Evolutionary conservation across 306 rosid species (phyloP).

Genomic region (Pterocarpus macrocarpus): DNA sequence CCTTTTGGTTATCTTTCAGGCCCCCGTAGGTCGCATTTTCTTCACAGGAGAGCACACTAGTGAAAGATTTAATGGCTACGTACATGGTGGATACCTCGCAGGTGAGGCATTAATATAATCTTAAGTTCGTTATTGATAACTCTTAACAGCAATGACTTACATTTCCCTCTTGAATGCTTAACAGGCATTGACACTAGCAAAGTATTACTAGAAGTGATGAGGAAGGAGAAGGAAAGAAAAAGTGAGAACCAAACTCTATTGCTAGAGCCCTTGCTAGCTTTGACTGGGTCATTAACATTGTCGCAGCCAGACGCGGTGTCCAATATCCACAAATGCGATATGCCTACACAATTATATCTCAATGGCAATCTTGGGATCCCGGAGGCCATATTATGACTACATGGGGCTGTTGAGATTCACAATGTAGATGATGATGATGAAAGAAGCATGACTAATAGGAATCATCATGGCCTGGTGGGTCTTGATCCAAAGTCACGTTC

Average conservation of each 20-base stretch:
- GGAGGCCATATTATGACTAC: conserved; percentile 69
- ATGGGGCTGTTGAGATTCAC: conserved; percentile 39
- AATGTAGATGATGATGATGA: conserved; percentile 21
- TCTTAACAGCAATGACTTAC: not conserved
- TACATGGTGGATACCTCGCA: conserved; percentile 91
- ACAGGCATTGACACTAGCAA: conserved; percentile 89
- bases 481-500: conserved; percentile 41
- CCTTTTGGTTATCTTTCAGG: conserved; percentile 52
- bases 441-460: conserved; percentile 39
- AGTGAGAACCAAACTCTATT: conserved; percentile 63
- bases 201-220: conserved; percentile 74
- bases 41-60: conserved; percentile 95
- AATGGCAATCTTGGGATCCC: conserved; percentile 70
- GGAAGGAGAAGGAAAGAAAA: conserved; percentile 67
- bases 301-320: conserved; percentile 71
- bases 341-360: conserved; percentile 79
- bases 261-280: conserved; percentile 79
- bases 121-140: not conserved
- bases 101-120: conserved; percentile 49
- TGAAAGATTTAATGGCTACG: conserved; percentile 87
- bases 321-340: conserved; percentile 78
- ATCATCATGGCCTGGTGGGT: conserved; percentile 39
- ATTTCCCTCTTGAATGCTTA: conserved; percentile 1
- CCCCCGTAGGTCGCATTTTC: conserved; percentile 83
- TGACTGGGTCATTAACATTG: conserved; percentile 70